phyloP scores from a whole-genome alignment of 2,329 filamentous ascomycete genomes.

The Coniochaeta hoffmannii region DNA sequence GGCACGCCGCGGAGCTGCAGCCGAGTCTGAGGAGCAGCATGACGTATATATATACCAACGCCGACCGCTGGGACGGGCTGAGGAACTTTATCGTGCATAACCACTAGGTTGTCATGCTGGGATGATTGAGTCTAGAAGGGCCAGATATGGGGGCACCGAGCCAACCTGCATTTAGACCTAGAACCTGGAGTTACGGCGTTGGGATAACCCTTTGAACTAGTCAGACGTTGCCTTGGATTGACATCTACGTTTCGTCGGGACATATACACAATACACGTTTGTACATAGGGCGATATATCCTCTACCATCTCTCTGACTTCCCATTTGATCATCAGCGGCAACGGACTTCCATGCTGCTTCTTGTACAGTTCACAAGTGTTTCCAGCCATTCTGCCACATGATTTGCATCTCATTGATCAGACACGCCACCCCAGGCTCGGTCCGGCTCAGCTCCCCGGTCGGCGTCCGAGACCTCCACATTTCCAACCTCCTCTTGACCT shows the following conservation, averaged over 20 bases:
- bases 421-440: slow-evolving; percentile 39
- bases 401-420: slow-evolving; percentile 55
- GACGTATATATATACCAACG: slow-evolving; percentile 92
- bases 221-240: too few species aligned
- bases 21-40: slow-evolving; percentile 89
- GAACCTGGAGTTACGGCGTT: neutral
- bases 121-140: too few species aligned
- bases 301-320: too few species aligned
- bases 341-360: too few species aligned
- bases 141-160: too few species aligned
- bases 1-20: slow-evolving; percentile 87
- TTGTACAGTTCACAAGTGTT: slow-evolving; percentile 34
- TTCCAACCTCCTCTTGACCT: slow-evolving; percentile 31
- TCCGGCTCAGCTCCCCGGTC: slow-evolving; percentile 18
- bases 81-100: slow-evolving; percentile 85
- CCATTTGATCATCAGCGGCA: too few species aligned
- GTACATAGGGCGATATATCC: neutral
- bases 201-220: too few species aligned
- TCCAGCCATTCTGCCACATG: slow-evolving; percentile 51
- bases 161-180: neutral
- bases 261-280: neutral
- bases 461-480: slow-evolving; percentile 30
- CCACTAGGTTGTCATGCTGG: slow-evolving; percentile 31
- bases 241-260: too few species aligned
- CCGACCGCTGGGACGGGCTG: slow-evolving; percentile 81